phyloP scores from a whole-genome alignment of 1,139 yeast genomes.

The Candida freyschussii region DNA sequence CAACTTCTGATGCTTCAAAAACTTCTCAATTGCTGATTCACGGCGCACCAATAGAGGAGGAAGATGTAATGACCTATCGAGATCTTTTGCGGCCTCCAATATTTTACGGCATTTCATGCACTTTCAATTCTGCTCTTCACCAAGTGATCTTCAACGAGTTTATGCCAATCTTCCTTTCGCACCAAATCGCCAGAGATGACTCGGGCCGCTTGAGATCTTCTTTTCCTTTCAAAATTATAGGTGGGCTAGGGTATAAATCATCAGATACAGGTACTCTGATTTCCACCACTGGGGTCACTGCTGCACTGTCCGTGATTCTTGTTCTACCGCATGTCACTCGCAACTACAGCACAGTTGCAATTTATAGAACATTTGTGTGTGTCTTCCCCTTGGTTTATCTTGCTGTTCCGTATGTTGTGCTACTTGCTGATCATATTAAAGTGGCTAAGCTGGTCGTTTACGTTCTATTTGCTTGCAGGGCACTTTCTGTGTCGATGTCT shows the following conservation, averaged over 20 bases:
- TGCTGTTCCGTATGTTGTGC: constrained; percentile 45
- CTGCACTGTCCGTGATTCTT: constrained; percentile 46
- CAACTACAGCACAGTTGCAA: constrained; percentile 40
- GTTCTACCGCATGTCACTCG: constrained; percentile 55
- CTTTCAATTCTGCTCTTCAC: constrained; percentile 45
- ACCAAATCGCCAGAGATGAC: constrained; percentile 32
- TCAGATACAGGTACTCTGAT: constrained; percentile 49
- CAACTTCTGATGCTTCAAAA: not conserved
- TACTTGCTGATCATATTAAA: constrained; percentile 23
- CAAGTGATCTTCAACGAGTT: constrained; percentile 54
- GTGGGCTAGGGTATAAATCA: constrained; percentile 46
- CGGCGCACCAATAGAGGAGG: constrained; percentile 21
- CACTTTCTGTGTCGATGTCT: constrained; percentile 32
- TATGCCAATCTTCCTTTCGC: constrained; percentile 54
- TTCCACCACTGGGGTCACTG: constrained; percentile 53
- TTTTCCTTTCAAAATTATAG: constrained; percentile 45
- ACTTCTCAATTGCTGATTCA: not conserved
- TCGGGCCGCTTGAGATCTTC: constrained; percentile 28
- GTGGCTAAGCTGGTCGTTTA: constrained; percentile 8
- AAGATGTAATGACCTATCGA: constrained; percentile 27
- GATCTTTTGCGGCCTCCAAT: constrained; percentile 21
- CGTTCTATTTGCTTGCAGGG: constrained; percentile 21
- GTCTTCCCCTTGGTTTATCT: constrained; percentile 47
- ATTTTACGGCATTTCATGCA: constrained; percentile 38
- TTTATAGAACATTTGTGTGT: constrained; percentile 38